Conservation (phyloP, 1,284 basidiomycete genomes). For the Cryptococcus sp. region DNA sequence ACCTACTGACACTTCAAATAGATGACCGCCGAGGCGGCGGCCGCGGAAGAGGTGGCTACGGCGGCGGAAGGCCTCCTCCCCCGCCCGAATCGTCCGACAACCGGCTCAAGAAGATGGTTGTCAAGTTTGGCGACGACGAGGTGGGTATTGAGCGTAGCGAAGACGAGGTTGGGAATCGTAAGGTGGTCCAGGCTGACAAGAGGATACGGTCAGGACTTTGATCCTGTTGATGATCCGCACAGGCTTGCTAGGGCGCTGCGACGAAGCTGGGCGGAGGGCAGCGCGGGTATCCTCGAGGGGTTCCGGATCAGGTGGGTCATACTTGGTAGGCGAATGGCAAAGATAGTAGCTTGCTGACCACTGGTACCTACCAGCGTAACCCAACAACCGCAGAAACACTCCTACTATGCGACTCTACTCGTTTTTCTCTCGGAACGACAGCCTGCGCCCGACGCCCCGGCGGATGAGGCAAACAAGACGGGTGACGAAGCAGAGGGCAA, state of each 20-base stretch:
- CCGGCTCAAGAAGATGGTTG: slow-evolving; percentile 64
- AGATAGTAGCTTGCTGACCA: background rate
- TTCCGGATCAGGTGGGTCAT: slow-evolving; percentile 65
- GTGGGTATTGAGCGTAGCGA: slow-evolving; percentile 54
- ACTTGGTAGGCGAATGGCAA: background rate
- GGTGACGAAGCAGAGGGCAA: slow-evolving; percentile 40
- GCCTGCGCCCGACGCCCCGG: slow-evolving; percentile 38
- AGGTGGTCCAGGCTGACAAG: background rate
- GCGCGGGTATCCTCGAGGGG: slow-evolving; percentile 60
- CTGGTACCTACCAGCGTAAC: slow-evolving; percentile 58
- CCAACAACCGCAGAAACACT: slow-evolving; percentile 87
- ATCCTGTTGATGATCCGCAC: slow-evolving; percentile 62
- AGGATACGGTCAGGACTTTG: slow-evolving; percentile 28
- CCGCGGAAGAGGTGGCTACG: slow-evolving; percentile 20
- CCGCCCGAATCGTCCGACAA: slow-evolving; percentile 65
- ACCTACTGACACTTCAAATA: background rate
- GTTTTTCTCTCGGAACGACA: too few relatives aligned
- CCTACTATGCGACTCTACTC: slow-evolving; percentile 72
- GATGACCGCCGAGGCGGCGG: slow-evolving; percentile 10
- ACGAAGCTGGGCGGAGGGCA: slow-evolving; percentile 61
- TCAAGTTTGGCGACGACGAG: slow-evolving; percentile 73
- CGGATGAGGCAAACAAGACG: slow-evolving; percentile 26
- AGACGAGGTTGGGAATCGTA: too few relatives aligned
- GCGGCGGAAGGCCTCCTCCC: slow-evolving; percentile 26
- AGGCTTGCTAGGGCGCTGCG: slow-evolving; percentile 65